A percentile compares a stretch with the other conserved stretches of the same genome.
phyloP scores from a whole-genome alignment of 495 filamentous ascomycete species.

The Podospora anserina region DNA sequence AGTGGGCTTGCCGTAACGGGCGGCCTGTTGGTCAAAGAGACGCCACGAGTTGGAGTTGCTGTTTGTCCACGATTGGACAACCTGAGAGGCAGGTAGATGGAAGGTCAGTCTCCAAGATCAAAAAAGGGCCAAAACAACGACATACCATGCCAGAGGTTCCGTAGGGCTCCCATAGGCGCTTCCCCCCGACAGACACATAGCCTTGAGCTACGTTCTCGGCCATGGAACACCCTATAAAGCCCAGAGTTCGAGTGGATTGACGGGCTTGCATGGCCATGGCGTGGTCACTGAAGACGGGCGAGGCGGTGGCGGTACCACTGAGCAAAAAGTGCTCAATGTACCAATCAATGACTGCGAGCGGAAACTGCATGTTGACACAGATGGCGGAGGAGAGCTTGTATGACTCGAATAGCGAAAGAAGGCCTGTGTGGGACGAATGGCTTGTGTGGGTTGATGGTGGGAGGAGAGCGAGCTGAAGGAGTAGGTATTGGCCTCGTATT shows the following conservation, averaged over 20 bases:
- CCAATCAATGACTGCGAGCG: neutral
- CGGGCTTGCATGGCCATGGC: neutral
- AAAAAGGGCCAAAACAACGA: too few species aligned
- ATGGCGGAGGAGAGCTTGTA: too few species aligned
- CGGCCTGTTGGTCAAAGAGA: conserved; percentile 25
- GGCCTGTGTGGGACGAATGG: too few species aligned
- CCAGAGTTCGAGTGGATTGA: conserved; percentile 17
- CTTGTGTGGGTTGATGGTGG: neutral
- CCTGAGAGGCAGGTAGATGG: neutral
- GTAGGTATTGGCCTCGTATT: neutral
- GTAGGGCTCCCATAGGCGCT: conserved; percentile 32
- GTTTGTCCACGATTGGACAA: conserved; percentile 30
- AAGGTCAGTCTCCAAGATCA: neutral
- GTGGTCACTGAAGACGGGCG: neutral
- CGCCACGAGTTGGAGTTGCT: conserved; percentile 25
- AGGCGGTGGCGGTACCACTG: neutral
- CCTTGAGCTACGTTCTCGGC: conserved; percentile 34
- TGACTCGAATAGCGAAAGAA: too few species aligned
- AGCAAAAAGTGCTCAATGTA: neutral
- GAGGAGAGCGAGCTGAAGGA: neutral
- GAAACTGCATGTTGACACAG: neutral
- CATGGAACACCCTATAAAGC: conserved; percentile 38
- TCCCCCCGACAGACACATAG: conserved; percentile 26
- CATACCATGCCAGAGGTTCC: conserved; percentile 28
- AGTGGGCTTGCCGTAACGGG: conserved; percentile 24